Evolutionary conservation across 2,329 filamentous ascomycete species (phyloP), one percentile per base, ranked within the genome.

Genomic region (Byssothecium circinans): DNA sequence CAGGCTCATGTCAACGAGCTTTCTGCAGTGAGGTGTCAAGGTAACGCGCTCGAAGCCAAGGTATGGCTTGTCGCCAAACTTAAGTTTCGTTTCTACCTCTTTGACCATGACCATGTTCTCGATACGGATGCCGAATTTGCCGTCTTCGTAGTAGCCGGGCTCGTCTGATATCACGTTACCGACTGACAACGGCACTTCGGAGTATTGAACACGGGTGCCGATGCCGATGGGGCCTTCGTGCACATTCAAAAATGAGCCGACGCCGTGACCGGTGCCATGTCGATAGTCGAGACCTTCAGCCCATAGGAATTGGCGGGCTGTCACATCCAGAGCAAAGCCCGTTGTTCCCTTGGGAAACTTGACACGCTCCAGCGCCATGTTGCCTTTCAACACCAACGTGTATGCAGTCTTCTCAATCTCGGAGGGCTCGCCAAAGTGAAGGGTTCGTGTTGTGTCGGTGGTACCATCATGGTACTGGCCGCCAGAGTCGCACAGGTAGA

Each of bases 141-240:
- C 92, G 62, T 99, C 94, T 71, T 97, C 91, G 69, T 99, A 99
- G 75, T 91, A 99, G 23, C 94, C 94, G 1, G 94, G 94, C 72
- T 99, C 91, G 63, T 96, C 91, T 1, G 92, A 97, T 43, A 97
- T 84, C 33, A 99, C 92, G 62, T 99, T 96, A 36, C 94, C 94
- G n/a, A 89, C 80, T 0, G 89, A 83, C 23, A 99, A 79, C 0
- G 94, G 81, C 5, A 97, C 91, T 67, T 99, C 94, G 0, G 89
- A 87, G 67, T 92, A 96, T 61, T 95, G 89, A 32, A 95, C 84
- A 36, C 94, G 82, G 8, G 91, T 96, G 22, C 94, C 94, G 51
- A 99, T 95, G 17, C 94, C 94, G 52, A 99, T 95, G 1, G 94
- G 94, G 0, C 94, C 94, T 74, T 99, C 94, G 68, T 99, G 94